Conservation (phyloP, 768 basidiomycete genomes). For the Boletus edulis region DNA sequence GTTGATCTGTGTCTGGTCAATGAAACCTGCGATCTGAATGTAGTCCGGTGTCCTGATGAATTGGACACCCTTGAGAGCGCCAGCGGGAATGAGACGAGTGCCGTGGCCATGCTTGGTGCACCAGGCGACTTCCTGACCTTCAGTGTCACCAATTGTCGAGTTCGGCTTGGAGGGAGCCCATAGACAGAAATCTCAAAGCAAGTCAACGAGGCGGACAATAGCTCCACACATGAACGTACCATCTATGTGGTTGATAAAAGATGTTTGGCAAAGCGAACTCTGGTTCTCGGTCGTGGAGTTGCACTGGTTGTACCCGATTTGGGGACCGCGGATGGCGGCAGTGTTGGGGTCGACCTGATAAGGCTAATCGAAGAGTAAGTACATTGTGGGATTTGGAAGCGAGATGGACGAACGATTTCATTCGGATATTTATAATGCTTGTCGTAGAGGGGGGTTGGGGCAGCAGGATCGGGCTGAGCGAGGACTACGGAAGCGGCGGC, state of each 20-base stretch:
- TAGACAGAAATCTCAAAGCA: constrained; percentile 59
- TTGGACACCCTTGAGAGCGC: constrained; percentile 64
- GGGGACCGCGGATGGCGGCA: constrained; percentile 48
- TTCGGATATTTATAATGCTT: constrained; percentile 45
- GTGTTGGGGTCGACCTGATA: constrained; percentile 45
- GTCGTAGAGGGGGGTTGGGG: constrained; percentile 43
- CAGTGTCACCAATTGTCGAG: constrained; percentile 59
- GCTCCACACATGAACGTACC: constrained; percentile 24
- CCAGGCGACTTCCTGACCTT: constrained; percentile 72
- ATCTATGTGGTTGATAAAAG: constrained; percentile 55
- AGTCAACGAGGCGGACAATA: not conserved
- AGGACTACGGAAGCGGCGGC: constrained; percentile 32
- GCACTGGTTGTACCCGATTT: constrained; percentile 65
- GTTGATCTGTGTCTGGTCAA: constrained; percentile 64
- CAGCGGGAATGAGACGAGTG: constrained; percentile 68
- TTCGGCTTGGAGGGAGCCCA: constrained; percentile 57
- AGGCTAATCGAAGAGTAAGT: constrained; percentile 35
- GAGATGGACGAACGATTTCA: constrained; percentile 37
- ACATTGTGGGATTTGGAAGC: not conserved
- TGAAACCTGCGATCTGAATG: constrained; percentile 58
- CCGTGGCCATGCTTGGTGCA: constrained; percentile 73
- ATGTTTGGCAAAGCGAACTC: constrained; percentile 67
- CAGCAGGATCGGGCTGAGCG: constrained; percentile 37
- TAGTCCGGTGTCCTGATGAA: constrained; percentile 58
- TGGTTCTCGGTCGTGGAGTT: constrained; percentile 64